Evolutionary conservation across 495 filamentous ascomycete genomes (phyloP).

Genomic region (Aspergillus egyptiacus): DNA sequence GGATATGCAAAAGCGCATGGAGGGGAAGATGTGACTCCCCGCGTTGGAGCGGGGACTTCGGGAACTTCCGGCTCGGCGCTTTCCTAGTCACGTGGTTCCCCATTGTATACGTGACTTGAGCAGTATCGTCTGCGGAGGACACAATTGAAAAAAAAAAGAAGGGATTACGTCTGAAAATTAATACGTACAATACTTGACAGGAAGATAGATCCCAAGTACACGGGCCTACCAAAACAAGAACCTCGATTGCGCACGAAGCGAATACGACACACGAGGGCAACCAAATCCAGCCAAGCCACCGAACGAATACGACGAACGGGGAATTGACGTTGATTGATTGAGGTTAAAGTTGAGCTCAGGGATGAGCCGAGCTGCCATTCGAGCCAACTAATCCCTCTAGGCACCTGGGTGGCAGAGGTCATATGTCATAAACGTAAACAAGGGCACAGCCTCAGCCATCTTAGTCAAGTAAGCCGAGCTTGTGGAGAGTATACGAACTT

Average conservation of each 20-base stretch:
- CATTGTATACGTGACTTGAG: no score
- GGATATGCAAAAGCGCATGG: not conserved
- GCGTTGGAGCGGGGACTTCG: slow-evolving; percentile 7
- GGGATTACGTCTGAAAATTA: not conserved
- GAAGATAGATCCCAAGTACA: not conserved
- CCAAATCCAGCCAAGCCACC: not conserved
- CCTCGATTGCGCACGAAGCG: not conserved
- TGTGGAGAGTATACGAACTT: not conserved
- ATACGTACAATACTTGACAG: not conserved
- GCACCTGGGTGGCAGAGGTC: not conserved
- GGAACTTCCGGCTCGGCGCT: slow-evolving; percentile 4
- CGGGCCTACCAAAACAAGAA: not conserved
- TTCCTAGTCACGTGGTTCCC: slow-evolving; percentile 6
- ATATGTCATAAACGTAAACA: not conserved
- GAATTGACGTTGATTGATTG: no score
- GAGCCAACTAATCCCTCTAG: not conserved
- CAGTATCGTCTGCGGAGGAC: no score
- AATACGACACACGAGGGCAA: slow-evolving; percentile 5
- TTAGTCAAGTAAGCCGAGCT: not conserved
- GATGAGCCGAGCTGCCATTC: slow-evolving; percentile 1
- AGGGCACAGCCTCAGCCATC: not conserved
- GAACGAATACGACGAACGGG: slow-evolving; percentile 4
- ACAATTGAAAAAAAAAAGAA: no score
- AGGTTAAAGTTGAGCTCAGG: slow-evolving; percentile 3
- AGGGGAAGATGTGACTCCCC: slow-evolving; percentile 7